These are phyloP conservation scores for Chrysanthemum makinoi DNA, from an alignment of 129 eudicot species.

Conservation along the genomic window DNA sequence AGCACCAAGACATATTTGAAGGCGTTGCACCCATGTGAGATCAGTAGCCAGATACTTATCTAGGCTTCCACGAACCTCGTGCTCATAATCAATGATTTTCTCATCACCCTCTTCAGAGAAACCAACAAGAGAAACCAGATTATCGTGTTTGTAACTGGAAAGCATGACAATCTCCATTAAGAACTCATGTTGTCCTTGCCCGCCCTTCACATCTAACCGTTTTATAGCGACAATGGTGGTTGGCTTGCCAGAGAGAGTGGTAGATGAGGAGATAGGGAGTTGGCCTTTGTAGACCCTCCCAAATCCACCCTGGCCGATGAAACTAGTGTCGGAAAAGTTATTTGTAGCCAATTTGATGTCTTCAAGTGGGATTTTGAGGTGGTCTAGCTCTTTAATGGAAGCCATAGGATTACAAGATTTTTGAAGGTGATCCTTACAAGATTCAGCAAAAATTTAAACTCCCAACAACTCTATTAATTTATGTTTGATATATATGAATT, in stretches of 20 bases:
- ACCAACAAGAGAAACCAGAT: conserved; percentile 18
- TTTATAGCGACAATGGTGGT: conserved; percentile 3
- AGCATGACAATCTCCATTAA: conserved; percentile 17
- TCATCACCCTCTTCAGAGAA: conserved; percentile 8
- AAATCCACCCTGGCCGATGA: conserved; percentile 24
- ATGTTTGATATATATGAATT: no score
- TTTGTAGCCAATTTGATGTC: conserved; percentile 25
- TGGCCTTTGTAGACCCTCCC: conserved; percentile 29
- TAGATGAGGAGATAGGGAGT: neutral
- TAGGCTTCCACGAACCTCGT: conserved; percentile 17
- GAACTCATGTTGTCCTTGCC: conserved; percentile 19
- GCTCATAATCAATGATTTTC: conserved; percentile 8
- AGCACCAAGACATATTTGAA: conserved; percentile 29
- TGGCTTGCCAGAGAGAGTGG: neutral
- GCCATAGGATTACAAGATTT: conserved; percentile 12
- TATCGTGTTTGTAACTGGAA: conserved; percentile 12
- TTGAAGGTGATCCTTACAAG: no score
- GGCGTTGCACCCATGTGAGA: conserved; percentile 28
- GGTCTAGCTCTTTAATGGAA: conserved; percentile 11
- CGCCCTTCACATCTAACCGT: neutral
- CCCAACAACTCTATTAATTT: no score
- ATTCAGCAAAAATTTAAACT: no score
- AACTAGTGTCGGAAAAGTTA: conserved; percentile 10
- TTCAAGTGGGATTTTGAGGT: conserved; percentile 25
- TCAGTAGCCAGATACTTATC: conserved; percentile 2